Evolutionary conservation across 768 basidiomycete species (phyloP).

Genomic region (Hygrophorus russula): DNA sequence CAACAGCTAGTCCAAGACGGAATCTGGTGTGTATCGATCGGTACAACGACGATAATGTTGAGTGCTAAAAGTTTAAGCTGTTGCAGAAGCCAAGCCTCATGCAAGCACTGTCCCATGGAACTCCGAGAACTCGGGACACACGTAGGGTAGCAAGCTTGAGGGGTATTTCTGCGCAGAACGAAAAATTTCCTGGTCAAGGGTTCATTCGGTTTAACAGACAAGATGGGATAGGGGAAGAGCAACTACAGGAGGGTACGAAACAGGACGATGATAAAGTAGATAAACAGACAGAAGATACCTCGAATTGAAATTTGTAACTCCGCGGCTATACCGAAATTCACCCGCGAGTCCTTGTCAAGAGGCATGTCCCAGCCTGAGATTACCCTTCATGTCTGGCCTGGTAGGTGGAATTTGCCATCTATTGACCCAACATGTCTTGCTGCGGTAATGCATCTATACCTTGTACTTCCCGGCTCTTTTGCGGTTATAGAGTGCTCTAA

Average conservation of each 20-base stretch:
- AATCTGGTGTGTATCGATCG: neutral
- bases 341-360: no score
- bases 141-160: constrained; percentile 19
- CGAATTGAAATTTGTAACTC: no score
- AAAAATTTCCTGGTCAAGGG: constrained; percentile 9
- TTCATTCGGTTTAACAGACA: constrained; percentile 5
- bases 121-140: constrained; percentile 9
- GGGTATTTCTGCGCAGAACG: constrained; percentile 5
- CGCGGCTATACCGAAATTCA: no score
- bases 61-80: neutral
- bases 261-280: no score
- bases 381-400: constrained; percentile 60
- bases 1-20: neutral
- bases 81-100: constrained; percentile 1
- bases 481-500: constrained; percentile 48
- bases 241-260: no score
- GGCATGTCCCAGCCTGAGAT: constrained; percentile 8
- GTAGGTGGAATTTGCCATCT: constrained; percentile 52
- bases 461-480: constrained; percentile 60
- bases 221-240: neutral
- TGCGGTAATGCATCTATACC: constrained; percentile 57
- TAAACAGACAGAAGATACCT: no score
- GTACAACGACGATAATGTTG: neutral
- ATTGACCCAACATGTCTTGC: constrained; percentile 57
- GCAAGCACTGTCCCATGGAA: constrained; percentile 12